Base-by-base conservation (phyloP, 805 yeast species). In the Teunomyces pallodes region DNA sequence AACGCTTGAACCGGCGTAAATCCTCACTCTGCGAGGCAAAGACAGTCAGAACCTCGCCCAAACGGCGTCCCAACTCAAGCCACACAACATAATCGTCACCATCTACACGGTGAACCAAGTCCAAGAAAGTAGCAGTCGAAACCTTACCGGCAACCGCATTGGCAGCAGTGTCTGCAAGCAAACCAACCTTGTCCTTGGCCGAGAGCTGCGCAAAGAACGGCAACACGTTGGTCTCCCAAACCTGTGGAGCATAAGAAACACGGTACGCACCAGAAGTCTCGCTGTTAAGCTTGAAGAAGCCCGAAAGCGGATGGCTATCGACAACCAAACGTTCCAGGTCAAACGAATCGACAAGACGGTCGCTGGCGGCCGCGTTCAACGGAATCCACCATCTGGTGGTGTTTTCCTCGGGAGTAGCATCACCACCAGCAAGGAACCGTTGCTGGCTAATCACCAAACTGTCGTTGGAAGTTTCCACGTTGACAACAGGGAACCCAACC, bases 401-500 rank as follows among this genome's bases (percentile, higher is more conserved):
- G 59, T 86, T 80, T 47, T 86, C 90, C 42, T 76, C 83, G 5
- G 75, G 70, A 39, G 63, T 66, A 31, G 75, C 80, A 59, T 84
- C 90, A 31, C 87, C 90, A 29, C 83, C 74, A 35, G 76, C 70
- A 53, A 86, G 68, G 64, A 82, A 86, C 53, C 92, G 74, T 50
- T 79, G 67, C 69, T 86, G 92, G 20, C 61, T 62, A 29, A 83
- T 61, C 13, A 62, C 60, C 52, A 84, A 64, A 16, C 60, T 53
- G 3, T 59, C 58, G 9, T 63, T 71, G 5, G 65, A 62, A 46
- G 72, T 67, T 6, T 60, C 46, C 12, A 84, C 90, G 36, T 74
- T 67, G 27, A 88, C 56, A 27, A 85, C 72, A 3, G 96, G 96
- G 68, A 72, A 87, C 4, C 96, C 96, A 43, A 84, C 78, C 51